Conservation (phyloP, 139 green algal species). For the Tetraselmis chui region DNA sequence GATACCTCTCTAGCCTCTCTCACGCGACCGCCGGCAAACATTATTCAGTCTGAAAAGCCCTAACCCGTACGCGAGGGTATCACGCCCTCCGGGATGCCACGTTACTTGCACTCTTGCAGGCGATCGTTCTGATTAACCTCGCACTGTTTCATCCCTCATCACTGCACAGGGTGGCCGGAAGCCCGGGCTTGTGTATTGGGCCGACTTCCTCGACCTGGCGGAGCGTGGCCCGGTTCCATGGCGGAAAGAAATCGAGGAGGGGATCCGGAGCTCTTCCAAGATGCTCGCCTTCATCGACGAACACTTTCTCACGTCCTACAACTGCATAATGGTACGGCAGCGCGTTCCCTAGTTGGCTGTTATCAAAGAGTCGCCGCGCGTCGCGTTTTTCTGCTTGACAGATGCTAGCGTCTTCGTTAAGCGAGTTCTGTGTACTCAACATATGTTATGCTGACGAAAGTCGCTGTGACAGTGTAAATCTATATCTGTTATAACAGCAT, state of each 20-base stretch:
- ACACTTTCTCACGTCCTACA: neutral
- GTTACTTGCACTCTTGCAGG: neutral
- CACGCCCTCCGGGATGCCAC: neutral
- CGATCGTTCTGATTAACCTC: no score
- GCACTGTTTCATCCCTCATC: no score
- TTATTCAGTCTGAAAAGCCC: neutral
- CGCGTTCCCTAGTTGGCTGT: no score
- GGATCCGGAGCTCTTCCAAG: neutral
- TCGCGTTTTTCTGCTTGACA: no score
- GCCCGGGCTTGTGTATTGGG: neutral
- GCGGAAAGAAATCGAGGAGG: neutral
- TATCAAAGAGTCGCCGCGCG: no score
- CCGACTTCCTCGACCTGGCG: neutral
- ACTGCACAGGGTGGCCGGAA: neutral
- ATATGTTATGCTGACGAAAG: no score
- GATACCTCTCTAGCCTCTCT: no score
- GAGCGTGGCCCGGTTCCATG: neutral
- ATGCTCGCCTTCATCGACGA: neutral
- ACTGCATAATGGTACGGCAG: neutral
- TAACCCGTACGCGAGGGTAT: neutral
- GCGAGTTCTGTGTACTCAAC: no score
- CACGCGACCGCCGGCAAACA: no score
- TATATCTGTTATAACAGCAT: no score
- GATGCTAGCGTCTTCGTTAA: no score
- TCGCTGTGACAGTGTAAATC: no score